Evolutionary conservation across 2,329 filamentous ascomycete genomes (phyloP).

Genomic region (Colletotrichum australisinense): DNA sequence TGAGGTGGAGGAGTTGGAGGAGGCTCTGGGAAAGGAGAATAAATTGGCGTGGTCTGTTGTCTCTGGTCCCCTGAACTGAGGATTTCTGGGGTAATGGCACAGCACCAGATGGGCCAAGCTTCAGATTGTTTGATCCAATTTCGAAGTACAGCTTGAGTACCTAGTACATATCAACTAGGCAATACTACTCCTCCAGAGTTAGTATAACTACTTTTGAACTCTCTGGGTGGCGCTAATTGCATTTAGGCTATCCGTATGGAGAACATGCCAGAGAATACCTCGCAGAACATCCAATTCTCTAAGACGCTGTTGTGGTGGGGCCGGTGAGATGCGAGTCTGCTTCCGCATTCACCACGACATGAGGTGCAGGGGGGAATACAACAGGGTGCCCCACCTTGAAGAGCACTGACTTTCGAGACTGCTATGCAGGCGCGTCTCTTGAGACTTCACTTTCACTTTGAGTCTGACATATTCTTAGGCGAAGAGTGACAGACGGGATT

Average conservation of each 20-base stretch:
- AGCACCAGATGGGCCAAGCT: constrained; percentile 20
- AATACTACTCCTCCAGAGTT: rapidly evolving
- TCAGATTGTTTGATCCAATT: background rate
- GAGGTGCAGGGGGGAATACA: constrained; percentile 1
- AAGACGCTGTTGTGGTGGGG: background rate
- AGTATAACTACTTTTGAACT: constrained; percentile 21
- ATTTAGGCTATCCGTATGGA: constrained; percentile 11
- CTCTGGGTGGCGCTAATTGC: constrained; percentile 20
- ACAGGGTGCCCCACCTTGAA: constrained; percentile 18
- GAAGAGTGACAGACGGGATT: background rate
- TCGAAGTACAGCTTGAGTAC: constrained; percentile 17
- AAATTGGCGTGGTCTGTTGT: constrained; percentile 1
- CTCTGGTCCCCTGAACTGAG: constrained; percentile 6
- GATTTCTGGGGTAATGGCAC: constrained; percentile 21
- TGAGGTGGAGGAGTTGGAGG: background rate
- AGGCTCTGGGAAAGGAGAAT: constrained; percentile 1
- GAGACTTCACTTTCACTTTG: background rate
- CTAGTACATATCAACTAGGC: background rate
- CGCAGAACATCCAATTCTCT: background rate
- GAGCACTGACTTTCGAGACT: constrained; percentile 29
- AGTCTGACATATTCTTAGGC: background rate
- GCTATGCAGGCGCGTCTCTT: background rate
- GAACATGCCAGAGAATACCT: background rate
- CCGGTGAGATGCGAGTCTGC: background rate
- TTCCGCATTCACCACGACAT: constrained; percentile 1